Evolutionary conservation across 2,329 filamentous ascomycete species (phyloP).

Genomic region (Onygenales sp.): DNA sequence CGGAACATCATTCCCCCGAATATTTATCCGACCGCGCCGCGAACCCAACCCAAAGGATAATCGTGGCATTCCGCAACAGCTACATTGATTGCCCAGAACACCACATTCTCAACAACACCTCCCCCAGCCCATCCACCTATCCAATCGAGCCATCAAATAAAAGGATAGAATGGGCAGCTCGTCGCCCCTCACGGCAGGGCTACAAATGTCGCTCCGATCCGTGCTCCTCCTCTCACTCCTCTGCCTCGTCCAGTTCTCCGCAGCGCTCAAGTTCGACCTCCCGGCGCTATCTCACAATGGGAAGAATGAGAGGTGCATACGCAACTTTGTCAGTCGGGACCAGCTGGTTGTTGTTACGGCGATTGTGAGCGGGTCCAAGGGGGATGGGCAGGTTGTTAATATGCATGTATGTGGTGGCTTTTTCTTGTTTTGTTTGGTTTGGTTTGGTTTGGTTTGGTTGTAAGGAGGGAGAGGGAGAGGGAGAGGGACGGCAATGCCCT

Average conservation of each 20-base stretch:
- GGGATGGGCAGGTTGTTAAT: constrained; percentile 87
- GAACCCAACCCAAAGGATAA: background rate
- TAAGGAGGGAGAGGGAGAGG: no score
- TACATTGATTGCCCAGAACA: background rate
- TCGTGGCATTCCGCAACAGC: background rate
- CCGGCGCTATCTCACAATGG: constrained; percentile 54
- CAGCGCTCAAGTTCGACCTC: constrained; percentile 89
- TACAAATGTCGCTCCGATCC: constrained; percentile 18
- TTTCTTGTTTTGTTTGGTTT: background rate
- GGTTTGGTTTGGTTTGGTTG: background rate
- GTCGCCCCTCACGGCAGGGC: background rate
- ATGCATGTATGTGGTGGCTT: constrained; percentile 64
- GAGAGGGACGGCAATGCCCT: no score
- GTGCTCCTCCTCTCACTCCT: constrained; percentile 23
- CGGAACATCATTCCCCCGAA: background rate
- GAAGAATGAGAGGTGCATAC: constrained; percentile 76
- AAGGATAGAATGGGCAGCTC: constrained; percentile 18
- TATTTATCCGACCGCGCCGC: background rate
- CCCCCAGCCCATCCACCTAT: background rate
- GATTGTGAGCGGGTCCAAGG: constrained; percentile 72
- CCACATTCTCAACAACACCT: background rate
- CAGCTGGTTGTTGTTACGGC: constrained; percentile 93
- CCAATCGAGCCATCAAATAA: background rate
- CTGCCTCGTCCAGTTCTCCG: constrained; percentile 26
- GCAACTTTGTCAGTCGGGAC: constrained; percentile 88